phyloP scores from a whole-genome alignment of 345 rosid species.

The Combretum micranthum region DNA sequence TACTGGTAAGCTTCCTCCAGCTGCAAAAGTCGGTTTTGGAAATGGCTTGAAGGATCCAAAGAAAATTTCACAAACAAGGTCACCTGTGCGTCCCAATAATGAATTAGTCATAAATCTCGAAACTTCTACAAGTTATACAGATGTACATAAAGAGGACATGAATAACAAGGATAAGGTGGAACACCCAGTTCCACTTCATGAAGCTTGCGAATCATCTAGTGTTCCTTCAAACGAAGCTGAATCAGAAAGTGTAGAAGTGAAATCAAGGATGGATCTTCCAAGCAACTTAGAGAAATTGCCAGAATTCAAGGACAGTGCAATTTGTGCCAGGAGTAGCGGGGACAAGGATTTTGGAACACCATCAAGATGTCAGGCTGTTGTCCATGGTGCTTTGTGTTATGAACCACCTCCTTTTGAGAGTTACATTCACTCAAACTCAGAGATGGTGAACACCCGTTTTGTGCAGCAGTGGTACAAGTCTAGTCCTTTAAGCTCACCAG shows the following conservation, averaged over 20 bases:
- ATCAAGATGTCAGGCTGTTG: slow-evolving; percentile 26
- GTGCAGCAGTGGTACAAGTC: slow-evolving; percentile 26
- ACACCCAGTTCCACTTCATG: slow-evolving; percentile 29
- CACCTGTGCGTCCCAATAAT: slow-evolving; percentile 23
- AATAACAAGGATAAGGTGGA: slow-evolving; percentile 39
- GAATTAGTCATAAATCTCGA: slow-evolving; percentile 46
- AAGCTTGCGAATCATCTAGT: slow-evolving; percentile 38
- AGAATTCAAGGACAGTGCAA: slow-evolving; percentile 23
- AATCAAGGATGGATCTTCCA: slow-evolving; percentile 23
- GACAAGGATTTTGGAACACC: slow-evolving; percentile 21
- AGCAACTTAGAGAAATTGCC: slow-evolving; percentile 26
- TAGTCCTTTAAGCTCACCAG: slow-evolving; percentile 50
- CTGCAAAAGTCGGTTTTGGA: slow-evolving; percentile 35
- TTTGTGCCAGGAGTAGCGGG: slow-evolving; percentile 20
- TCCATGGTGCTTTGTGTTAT: slow-evolving; percentile 46
- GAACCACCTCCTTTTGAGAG: slow-evolving; percentile 43
- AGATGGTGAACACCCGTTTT: slow-evolving; percentile 22
- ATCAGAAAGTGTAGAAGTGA: slow-evolving; percentile 45
- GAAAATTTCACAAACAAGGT: slow-evolving; percentile 19
- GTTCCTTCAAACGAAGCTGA: slow-evolving; percentile 30
- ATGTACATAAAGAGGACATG: slow-evolving; percentile 36
- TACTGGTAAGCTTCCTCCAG: slow-evolving; percentile 68
- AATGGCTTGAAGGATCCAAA: slow-evolving; percentile 30
- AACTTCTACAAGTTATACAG: slow-evolving; percentile 40
- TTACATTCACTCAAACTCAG: slow-evolving; percentile 27